Evolutionary conservation across 148 eudicot genomes (phyloP).

Genomic region (Chenopodium berlandieri): DNA sequence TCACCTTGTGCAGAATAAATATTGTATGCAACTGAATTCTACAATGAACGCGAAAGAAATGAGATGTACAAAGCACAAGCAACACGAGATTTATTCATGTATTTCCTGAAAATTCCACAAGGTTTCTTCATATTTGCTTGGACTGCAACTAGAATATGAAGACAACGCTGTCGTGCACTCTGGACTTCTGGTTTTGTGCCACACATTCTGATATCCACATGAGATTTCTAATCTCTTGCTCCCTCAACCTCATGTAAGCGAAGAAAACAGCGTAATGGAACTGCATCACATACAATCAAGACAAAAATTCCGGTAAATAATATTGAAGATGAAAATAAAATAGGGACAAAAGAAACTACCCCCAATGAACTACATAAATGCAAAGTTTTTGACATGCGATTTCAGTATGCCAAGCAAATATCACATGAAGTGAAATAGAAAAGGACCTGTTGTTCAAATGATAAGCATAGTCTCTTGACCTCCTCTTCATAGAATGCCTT

Average conservation of each 20-base stretch:
- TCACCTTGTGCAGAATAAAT: slow-evolving; percentile 23
- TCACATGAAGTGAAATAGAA: neutral
- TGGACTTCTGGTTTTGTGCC: slow-evolving; percentile 93
- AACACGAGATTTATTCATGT: slow-evolving; percentile 12
- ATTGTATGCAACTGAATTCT: slow-evolving; percentile 22
- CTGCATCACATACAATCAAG: slow-evolving; percentile 47
- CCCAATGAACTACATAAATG: neutral
- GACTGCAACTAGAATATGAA: slow-evolving; percentile 60
- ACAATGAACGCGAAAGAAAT: neutral
- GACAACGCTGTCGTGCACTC: slow-evolving; percentile 98
- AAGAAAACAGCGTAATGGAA: slow-evolving; percentile 94
- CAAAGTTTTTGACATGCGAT: neutral
- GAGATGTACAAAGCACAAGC: slow-evolving; percentile 27
- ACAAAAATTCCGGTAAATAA: neutral
- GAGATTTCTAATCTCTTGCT: slow-evolving; percentile 97
- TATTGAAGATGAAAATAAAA: neutral
- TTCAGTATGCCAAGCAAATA: neutral
- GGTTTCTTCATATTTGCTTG: slow-evolving; percentile 15
- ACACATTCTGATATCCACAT: slow-evolving; percentile 99
- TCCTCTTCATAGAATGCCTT: slow-evolving; percentile 99
- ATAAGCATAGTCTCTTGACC: slow-evolving; percentile 86
- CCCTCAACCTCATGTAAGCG: slow-evolving; percentile 88
- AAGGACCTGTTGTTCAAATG: slow-evolving; percentile 93
- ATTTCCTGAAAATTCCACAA: neutral
- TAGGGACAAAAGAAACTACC: neutral